Evolutionary conservation across 257 asterid species (phyloP).

Genomic region (Penstemon eatonii): DNA sequence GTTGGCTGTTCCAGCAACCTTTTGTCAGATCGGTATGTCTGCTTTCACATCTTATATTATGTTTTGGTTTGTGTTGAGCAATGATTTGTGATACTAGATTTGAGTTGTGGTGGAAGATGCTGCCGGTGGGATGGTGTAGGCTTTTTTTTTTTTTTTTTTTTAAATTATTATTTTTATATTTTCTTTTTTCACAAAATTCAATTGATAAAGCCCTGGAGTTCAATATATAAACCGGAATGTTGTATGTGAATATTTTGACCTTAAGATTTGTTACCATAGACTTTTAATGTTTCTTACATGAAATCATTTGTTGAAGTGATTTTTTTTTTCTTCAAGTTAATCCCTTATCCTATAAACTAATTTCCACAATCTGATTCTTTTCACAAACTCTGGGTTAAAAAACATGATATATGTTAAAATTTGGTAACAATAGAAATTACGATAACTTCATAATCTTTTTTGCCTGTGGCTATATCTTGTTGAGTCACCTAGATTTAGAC

Average conservation of each 20-base stretch:
- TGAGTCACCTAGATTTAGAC: not conserved
- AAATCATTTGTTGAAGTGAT: too few relatives aligned
- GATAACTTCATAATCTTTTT: not conserved
- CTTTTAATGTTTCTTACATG: too few relatives aligned
- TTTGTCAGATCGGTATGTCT: constrained; percentile 80
- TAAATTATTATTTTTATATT: not conserved
- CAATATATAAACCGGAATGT: not conserved
- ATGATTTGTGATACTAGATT: constrained; percentile 5
- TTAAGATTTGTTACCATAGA: too few relatives aligned
- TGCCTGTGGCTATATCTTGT: not conserved
- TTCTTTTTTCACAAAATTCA: not conserved
- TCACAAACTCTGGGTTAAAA: too few relatives aligned
- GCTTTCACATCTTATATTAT: constrained; percentile 19
- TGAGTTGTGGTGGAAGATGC: constrained; percentile 12
- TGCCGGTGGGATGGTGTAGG: not conserved
- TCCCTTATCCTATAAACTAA: too few relatives aligned
- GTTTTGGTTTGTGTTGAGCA: not conserved
- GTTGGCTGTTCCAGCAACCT: constrained; percentile 95
- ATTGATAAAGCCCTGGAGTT: not conserved
- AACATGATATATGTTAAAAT: too few relatives aligned
- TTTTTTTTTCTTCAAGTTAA: too few relatives aligned
- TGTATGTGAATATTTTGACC: not conserved
- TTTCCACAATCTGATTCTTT: too few relatives aligned
- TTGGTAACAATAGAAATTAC: too few relatives aligned
- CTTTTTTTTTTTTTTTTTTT: not conserved